These are phyloP conservation scores for Vigna angularis DNA, from an alignment of 306 rosid genomes.

Conservation along the genomic window DNA sequence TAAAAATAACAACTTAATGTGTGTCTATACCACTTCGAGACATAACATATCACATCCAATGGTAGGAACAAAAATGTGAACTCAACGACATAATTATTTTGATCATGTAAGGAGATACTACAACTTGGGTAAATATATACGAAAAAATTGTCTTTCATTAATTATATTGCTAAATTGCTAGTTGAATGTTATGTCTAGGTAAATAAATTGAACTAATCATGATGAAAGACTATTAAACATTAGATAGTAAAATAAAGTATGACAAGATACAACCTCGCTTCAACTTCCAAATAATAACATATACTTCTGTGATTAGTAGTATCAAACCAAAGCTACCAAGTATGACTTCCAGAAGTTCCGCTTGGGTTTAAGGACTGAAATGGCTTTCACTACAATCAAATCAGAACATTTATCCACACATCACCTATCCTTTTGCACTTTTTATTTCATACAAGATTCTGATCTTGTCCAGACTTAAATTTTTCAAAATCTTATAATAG, in stretches of 20 bases:
- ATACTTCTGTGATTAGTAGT: background rate
- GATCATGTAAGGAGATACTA: background rate
- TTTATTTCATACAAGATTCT: background rate
- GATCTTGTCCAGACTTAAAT: background rate
- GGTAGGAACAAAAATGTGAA: background rate
- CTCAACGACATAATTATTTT: background rate
- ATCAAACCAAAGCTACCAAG: background rate
- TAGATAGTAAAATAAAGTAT: background rate
- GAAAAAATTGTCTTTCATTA: background rate
- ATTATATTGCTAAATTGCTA: background rate
- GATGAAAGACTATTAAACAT: slow-evolving; percentile 4
- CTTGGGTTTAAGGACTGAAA: background rate
- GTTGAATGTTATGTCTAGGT: background rate
- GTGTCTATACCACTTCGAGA: background rate
- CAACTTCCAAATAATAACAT: background rate
- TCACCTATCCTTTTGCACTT: background rate
- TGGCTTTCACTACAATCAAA: background rate
- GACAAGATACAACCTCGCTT: background rate
- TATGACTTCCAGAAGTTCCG: background rate
- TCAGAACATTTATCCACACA: background rate
- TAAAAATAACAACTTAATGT: background rate
- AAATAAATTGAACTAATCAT: background rate
- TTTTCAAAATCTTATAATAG: slow-evolving; percentile 7
- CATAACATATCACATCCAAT: background rate
- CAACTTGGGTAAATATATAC: background rate